A percentile compares a stretch with the other conserved stretches of the same genome.
Conservation (phyloP, 257 asterid genomes). For the Salvia miltiorrhiza region DNA sequence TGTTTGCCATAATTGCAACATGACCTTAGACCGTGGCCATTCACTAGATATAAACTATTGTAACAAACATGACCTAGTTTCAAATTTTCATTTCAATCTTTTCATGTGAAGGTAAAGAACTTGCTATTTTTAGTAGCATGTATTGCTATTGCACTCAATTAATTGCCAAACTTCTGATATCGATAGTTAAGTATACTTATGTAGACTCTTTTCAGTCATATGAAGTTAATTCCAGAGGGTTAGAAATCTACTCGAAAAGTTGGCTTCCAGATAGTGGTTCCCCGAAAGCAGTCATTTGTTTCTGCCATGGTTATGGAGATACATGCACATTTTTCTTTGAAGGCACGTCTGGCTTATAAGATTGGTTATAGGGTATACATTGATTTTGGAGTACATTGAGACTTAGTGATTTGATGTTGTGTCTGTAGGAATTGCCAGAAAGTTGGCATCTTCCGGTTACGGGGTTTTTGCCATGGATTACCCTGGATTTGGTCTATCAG, state of each 20-base stretch:
- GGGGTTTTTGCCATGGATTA: constrained; percentile 95
- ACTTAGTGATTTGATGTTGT: constrained; percentile 12
- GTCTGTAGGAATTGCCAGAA: constrained; percentile 75
- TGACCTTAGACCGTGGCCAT: background rate
- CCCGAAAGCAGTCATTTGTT: constrained; percentile 75
- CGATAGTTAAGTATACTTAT: constrained; percentile 19
- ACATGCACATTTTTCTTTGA: constrained; percentile 91
- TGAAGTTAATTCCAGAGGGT: constrained; percentile 79
- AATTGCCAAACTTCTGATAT: constrained; percentile 8
- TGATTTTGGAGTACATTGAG: constrained; percentile 3
- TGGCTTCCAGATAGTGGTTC: constrained; percentile 78
- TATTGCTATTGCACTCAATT: background rate
- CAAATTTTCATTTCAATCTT: constrained; percentile 1
- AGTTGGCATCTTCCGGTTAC: constrained; percentile 75
- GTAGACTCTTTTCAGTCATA: constrained; percentile 47
- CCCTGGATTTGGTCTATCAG: constrained; percentile 95
- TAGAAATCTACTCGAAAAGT: constrained; percentile 79
- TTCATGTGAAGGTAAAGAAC: background rate
- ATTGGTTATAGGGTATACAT: constrained; percentile 4
- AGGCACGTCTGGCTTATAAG: constrained; percentile 50
- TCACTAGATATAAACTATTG: background rate
- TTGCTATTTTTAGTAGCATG: background rate
- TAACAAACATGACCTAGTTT: background rate
- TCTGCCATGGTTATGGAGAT: constrained; percentile 98
- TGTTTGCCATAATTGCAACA: background rate